These are phyloP conservation scores for Geranium rotundifolium DNA, from an alignment of 345 rosid genomes.

Conservation along the genomic window DNA sequence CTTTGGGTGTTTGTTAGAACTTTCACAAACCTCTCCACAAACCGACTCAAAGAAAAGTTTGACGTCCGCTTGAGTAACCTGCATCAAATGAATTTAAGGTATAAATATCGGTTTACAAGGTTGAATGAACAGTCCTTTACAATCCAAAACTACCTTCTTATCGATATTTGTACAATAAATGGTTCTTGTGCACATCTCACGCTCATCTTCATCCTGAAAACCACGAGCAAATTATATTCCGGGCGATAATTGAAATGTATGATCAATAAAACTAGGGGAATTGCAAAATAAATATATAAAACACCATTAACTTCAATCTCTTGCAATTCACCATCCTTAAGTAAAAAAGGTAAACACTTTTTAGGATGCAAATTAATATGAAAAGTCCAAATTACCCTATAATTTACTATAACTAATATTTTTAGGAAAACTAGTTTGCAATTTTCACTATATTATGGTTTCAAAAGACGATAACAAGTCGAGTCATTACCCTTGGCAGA, in stretches of 20 bases:
- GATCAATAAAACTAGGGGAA: background rate
- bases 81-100: slow-evolving; percentile 17
- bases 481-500: slow-evolving; percentile 68
- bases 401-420: no score
- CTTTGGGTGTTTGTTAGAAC: slow-evolving; percentile 2
- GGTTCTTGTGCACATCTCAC: slow-evolving; percentile 97
- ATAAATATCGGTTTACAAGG: background rate
- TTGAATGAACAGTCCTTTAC: background rate
- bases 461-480: background rate
- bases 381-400: no score
- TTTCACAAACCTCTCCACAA: slow-evolving; percentile 73
- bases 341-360: no score
- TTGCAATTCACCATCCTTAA: no score
- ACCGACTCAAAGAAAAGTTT: slow-evolving; percentile 69
- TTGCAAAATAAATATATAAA: no score
- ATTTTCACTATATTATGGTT: no score
- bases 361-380: no score
- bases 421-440: no score
- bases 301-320: no score
- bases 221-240: slow-evolving; percentile 5
- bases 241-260: background rate
- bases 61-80: slow-evolving; percentile 81
- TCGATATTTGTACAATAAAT: slow-evolving; percentile 95
- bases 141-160: slow-evolving; percentile 45
- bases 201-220: slow-evolving; percentile 85